Evolutionary conservation across 2,329 filamentous ascomycete species (phyloP).

Genomic region (Trichocomaceae sp.): DNA sequence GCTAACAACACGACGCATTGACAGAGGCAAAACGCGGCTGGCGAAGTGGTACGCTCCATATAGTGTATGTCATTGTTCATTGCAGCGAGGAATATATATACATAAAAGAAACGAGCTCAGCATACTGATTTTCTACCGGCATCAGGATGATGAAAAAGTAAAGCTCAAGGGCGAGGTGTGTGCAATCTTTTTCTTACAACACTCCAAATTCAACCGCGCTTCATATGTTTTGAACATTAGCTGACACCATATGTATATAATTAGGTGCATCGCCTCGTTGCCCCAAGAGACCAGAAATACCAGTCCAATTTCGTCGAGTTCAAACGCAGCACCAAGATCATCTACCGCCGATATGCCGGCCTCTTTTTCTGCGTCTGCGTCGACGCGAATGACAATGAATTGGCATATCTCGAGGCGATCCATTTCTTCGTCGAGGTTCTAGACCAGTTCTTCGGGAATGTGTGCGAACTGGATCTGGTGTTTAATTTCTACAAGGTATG

Average conservation of each 20-base stretch:
- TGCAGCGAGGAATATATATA: neutral
- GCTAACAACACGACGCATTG: conserved; percentile 19
- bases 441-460: conserved; percentile 97
- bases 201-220: neutral
- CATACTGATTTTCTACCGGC: conserved; percentile 6
- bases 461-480: conserved; percentile 90
- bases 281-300: conserved; percentile 96
- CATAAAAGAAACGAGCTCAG: conserved; percentile 13
- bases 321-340: conserved; percentile 68
- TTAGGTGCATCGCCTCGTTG: conserved; percentile 91
- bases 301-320: conserved; percentile 99
- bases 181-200: conserved; percentile 10
- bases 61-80: conserved; percentile 57
- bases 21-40: conserved; percentile 91
- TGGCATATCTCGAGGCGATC: conserved; percentile 93
- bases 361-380: conserved; percentile 99
- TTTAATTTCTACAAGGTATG: conserved; percentile 65
- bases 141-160: conserved; percentile 90
- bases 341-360: conserved; percentile 94
- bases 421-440: conserved; percentile 99
- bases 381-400: conserved; percentile 97
- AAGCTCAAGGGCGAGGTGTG: conserved; percentile 93
- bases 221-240: neutral
- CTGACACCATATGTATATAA: neutral
- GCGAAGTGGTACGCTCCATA: conserved; percentile 99